These are phyloP conservation scores for Hansfordia pulvinata DNA, from an alignment of 2,329 filamentous ascomycete genomes.

Conservation along the genomic window DNA sequence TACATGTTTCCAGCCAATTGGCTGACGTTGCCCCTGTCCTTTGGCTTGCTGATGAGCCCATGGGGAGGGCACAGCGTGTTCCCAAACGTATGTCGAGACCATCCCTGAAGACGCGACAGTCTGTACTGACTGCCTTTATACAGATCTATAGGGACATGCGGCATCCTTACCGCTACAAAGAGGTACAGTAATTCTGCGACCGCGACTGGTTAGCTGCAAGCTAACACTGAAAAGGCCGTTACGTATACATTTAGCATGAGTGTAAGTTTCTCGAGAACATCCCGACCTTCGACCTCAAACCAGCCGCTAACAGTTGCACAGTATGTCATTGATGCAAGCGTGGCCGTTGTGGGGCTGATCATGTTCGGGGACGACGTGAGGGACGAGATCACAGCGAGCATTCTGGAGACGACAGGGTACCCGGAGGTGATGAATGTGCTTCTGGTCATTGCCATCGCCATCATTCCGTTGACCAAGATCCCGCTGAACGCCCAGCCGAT, in stretches of 20 bases:
- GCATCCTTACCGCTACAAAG: slow-evolving; percentile 64
- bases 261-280: slow-evolving; percentile 27
- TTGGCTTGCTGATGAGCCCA: slow-evolving; percentile 76
- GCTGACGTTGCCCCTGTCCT: slow-evolving; percentile 74
- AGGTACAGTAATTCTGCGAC: slow-evolving; percentile 7
- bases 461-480: slow-evolving; percentile 93
- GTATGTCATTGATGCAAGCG: slow-evolving; percentile 68
- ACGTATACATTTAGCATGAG: slow-evolving; percentile 77
- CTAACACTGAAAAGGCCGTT: slow-evolving; percentile 40
- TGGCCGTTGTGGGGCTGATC: slow-evolving; percentile 71
- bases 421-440: slow-evolving; percentile 60
- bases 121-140: slow-evolving; percentile 5
- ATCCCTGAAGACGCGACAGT: no score
- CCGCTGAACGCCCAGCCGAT: slow-evolving; percentile 82
- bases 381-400: slow-evolving; percentile 84
- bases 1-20: slow-evolving; percentile 78
- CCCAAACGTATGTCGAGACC: slow-evolving; percentile 57
- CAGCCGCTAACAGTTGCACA: slow-evolving; percentile 15
- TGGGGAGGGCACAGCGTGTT: slow-evolving; percentile 58
- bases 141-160: slow-evolving; percentile 50
- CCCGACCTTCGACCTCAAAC: neutral
- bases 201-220: neutral
- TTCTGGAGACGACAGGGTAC: slow-evolving; percentile 63
- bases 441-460: slow-evolving; percentile 75
- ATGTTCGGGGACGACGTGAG: slow-evolving; percentile 90